A percentile compares a stretch with the other conserved stretches of the same genome.
These are phyloP conservation scores for Chrysosporium queenslandicum DNA, from an alignment of 2,329 filamentous ascomycete genomes.

Conservation along the genomic window DNA sequence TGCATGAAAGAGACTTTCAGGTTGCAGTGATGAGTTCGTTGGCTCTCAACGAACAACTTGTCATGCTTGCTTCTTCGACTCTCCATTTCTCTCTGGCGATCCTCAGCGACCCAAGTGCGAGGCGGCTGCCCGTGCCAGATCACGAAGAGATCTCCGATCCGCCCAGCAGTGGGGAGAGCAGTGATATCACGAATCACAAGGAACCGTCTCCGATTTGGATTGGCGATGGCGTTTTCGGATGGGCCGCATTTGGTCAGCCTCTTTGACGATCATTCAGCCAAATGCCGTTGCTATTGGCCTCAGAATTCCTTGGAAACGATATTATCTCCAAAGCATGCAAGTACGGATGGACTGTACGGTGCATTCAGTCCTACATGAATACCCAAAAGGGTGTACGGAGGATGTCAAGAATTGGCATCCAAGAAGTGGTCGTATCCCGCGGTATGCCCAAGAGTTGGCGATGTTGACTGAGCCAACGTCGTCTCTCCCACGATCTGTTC, in stretches of 20 bases:
- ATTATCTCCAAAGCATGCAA: background rate
- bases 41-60: background rate
- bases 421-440: too few relatives aligned
- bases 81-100: background rate
- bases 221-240: background rate
- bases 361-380: too few relatives aligned
- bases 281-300: background rate
- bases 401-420: too few relatives aligned
- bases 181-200: background rate
- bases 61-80: background rate
- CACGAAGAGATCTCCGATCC: background rate
- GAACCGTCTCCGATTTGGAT: background rate
- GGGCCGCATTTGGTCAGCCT: background rate
- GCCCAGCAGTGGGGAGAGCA: background rate
- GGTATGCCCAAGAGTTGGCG: too few relatives aligned
- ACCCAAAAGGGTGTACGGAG: too few relatives aligned
- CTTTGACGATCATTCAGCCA: background rate
- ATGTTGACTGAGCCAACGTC: too few relatives aligned
- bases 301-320: background rate
- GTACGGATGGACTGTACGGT: too few relatives aligned
- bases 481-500: too few relatives aligned
- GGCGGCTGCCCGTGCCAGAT: constrained; percentile 6
- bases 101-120: background rate
- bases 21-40: background rate
- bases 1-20: constrained; percentile 4